phyloP scores from a whole-genome alignment of 768 basidiomycete genomes.

The Brasilioporus rufonigricans region DNA sequence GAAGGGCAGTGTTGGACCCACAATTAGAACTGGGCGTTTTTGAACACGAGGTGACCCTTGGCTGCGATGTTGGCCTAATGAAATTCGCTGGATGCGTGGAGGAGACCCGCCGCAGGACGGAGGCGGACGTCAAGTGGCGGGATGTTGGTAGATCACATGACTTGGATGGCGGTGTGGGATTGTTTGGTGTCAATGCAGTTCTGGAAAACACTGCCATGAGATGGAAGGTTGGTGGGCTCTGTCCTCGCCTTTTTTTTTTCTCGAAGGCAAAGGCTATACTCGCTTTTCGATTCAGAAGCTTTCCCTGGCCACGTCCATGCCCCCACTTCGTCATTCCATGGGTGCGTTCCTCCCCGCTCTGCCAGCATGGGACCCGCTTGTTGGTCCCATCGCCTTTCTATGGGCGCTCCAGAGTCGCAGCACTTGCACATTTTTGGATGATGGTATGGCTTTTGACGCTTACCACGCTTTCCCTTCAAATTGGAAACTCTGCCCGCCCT shows the following conservation, averaged over 20 bases:
- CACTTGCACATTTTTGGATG: neutral
- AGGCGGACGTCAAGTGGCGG: neutral
- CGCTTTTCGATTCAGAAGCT: constrained; percentile 13
- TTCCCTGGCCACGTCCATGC: neutral
- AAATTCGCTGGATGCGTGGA: neutral
- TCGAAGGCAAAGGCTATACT: constrained; percentile 9
- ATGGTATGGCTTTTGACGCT: constrained; percentile 6
- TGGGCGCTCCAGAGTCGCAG: constrained; percentile 11
- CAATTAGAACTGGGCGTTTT: neutral
- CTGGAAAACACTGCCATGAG: constrained; percentile 21
- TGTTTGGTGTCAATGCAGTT: neutral
- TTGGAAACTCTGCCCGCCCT: constrained; percentile 5
- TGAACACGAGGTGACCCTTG: neutral
- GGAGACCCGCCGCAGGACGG: neutral
- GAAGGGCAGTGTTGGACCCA: constrained; percentile 5
- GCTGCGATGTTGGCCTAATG: neutral
- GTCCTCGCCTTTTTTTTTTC: neutral
- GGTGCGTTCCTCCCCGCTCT: neutral
- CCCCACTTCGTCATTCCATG: constrained; percentile 4
- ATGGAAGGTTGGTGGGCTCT: neutral
- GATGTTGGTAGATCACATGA: constrained; percentile 16
- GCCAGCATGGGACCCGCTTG: constrained; percentile 1
- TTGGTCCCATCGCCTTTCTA: neutral
- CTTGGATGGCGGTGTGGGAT: constrained; percentile 5
- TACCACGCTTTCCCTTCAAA: constrained; percentile 5